A percentile compares a stretch with the other conserved stretches of the same genome.
These are phyloP conservation scores for Tripidium arundinaceum DNA, from an alignment of 202 grass and related monocot genomes.

Conservation along the genomic window DNA sequence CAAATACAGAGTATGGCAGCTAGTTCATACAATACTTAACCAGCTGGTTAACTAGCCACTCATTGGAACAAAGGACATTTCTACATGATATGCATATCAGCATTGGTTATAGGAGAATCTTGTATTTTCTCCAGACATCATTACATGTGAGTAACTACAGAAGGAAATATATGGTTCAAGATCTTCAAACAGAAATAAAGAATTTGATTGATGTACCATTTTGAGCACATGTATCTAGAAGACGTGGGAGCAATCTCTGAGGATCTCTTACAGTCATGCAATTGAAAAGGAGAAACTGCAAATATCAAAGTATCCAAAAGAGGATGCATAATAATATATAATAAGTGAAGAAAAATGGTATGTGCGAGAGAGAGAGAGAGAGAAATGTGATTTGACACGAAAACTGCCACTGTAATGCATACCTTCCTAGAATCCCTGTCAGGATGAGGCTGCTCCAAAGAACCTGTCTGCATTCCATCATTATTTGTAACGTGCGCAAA, in stretches of 20 bases:
- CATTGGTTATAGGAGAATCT: background rate
- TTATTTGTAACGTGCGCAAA: slow-evolving; percentile 58
- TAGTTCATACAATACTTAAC: slow-evolving; percentile 1
- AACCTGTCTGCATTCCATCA: slow-evolving; percentile 26
- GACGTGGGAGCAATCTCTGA: slow-evolving; percentile 74
- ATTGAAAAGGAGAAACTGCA: slow-evolving; percentile 95
- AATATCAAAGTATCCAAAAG: slow-evolving; percentile 9
- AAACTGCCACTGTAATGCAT: slow-evolving; percentile 22
- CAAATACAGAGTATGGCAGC: slow-evolving; percentile 7
- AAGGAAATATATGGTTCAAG: slow-evolving; percentile 23
- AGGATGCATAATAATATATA: slow-evolving; percentile 17
- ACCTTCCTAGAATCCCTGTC: slow-evolving; percentile 47
- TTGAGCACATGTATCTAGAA: slow-evolving; percentile 65
- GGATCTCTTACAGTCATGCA: slow-evolving; percentile 98
- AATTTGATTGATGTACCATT: slow-evolving; percentile 49
- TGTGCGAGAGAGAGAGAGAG: background rate
- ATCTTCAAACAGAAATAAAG: slow-evolving; percentile 17
- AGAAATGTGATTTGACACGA: background rate
- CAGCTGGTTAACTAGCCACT: slow-evolving; percentile 3
- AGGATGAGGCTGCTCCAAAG: slow-evolving; percentile 31
- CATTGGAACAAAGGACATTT: slow-evolving; percentile 2
- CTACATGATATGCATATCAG: background rate
- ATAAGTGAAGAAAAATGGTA: slow-evolving; percentile 5
- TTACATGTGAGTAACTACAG: slow-evolving; percentile 9
- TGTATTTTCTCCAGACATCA: slow-evolving; percentile 11